Base-by-base conservation (phyloP, 139 green algal species). In the Chlorella sp. region DNA sequence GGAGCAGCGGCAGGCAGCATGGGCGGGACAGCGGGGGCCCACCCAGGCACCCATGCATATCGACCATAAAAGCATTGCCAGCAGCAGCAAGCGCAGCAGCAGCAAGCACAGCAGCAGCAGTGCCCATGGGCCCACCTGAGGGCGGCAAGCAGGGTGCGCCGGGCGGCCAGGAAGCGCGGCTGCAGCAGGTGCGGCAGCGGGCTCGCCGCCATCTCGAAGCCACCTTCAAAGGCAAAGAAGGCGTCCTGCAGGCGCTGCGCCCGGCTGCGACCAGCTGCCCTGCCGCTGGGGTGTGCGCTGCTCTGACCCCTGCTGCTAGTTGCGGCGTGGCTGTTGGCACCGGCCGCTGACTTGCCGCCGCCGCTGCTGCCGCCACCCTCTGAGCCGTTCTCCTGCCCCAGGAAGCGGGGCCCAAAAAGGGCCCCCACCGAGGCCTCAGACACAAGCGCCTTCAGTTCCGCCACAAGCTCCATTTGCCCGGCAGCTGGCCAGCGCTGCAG, bases 161-260 rank as follows among this genome's bases (percentile, higher is more conserved):
- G 73, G 0, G 84, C 81, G 38, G 24, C 5, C 5, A 87, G 78
- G 73, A 95, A 97, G 14, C 30, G 2, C 0, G 90, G 93, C 83
- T 95, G 93, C 17, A 97, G 73, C 9, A 89, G 19, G 79, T 96
- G 94, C 1, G 81, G 93, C 77, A 97, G 44, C 2, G 94, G 94
- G 1, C 92, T 95, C 0, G 94, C 94, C 1, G 92, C 93, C 48
- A 96, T 73, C 90, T 96, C 93, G 86, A 96, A 96, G 0, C 83
- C 80, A 0, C 65, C 86, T 58, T 96, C 93, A 90, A 96, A 96
- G 0, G 41, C 43, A 17, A 91, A 91, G 40, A 90, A 93, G 28
- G 73, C 75, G 28, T 74, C 13, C 51, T 73, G 82, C 84, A 93
- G 46, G 3, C 26, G 54, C 26, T 16, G 34, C 2, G 38, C 48